Base-by-base conservation (phyloP, 148 eudicot species). In the Polygonum aviculare region DNA sequence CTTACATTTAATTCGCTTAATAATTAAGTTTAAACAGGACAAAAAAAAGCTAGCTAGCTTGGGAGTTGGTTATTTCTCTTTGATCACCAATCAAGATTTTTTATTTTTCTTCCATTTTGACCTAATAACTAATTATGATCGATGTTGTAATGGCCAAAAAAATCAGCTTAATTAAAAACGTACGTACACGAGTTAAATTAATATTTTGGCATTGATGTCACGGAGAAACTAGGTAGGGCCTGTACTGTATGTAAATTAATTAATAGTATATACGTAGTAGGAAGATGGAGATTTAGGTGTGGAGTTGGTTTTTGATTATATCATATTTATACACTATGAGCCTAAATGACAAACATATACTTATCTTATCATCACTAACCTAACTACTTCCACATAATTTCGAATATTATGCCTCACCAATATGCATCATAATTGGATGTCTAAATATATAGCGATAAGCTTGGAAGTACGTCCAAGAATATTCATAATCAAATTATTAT, bases 281-380 rank as follows among this genome's bases (percentile, higher is more conserved):
- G 44, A 67, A 67, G 16, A 67, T 67, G 21, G 45, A 67, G 72
- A 67, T 67, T 67, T 67, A n/a, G 72, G 72, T 67, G 72, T 67
- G 72, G 72, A 67, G 72, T 67, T 67, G 72, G 72, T 67, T 67
- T 67, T 35, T 35, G 44, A 67, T 67, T 67, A 62, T 67, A 60
- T 60, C 69, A 60, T 60, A 35, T 67, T 36, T 36, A 65, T 3
- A 35, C 2, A 55, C 39, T 65, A 65, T 67, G 44, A 35, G 41
- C 41, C 44, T 36, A 36, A 67, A 36, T 35, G 15, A 67, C 36
- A 67, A 67, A 67, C 72, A 67, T 44, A 44, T 40, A 26, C 44
- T 2, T 40, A 40, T 65, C 41, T 63, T 65, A 65, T 65, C 16
- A 36, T 65, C 44, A 35, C 41, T 12, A 65, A 33, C 71, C 71